Percentiles rank a stretch among this genome's conserved stretches.
Evolutionary conservation across 345 rosid genomes (phyloP).

Genomic region (Eutrema japonicum): DNA sequence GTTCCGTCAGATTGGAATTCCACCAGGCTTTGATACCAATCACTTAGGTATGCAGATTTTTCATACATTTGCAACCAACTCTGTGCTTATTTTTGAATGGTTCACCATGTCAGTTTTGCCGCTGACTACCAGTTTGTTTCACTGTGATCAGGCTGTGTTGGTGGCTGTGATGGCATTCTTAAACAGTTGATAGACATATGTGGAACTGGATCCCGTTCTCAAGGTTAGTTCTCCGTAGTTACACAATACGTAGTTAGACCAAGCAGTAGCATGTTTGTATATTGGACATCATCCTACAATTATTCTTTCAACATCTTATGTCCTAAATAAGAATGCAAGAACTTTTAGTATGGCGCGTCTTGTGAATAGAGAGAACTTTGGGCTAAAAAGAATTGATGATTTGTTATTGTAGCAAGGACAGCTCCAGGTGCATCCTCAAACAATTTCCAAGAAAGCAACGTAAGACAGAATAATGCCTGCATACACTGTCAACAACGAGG

Average conservation of each 20-base stretch:
- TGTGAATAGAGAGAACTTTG: constrained; percentile 2
- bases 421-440: constrained; percentile 52
- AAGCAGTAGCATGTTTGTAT: neutral
- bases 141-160: constrained; percentile 74
- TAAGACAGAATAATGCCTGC: constrained; percentile 58
- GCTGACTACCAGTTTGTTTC: constrained; percentile 2
- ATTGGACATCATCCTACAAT: neutral
- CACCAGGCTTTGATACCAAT: constrained; percentile 73
- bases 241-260: constrained; percentile 5
- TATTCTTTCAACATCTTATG: neutral
- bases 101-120: constrained; percentile 10
- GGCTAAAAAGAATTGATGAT: constrained; percentile 4
- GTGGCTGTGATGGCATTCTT: constrained; percentile 87
- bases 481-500: constrained; percentile 77
- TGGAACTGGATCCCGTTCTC: constrained; percentile 88
- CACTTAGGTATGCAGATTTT: constrained; percentile 67
- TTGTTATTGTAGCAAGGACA: constrained; percentile 60
- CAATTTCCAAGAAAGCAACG: constrained; percentile 61
- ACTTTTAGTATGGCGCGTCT: neutral
- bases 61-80: constrained; percentile 19
- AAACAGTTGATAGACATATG: constrained; percentile 83
- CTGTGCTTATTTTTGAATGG: neutral
- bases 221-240: constrained; percentile 55
- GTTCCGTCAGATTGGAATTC: constrained; percentile 93
- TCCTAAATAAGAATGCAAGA: constrained; percentile 13